Conservation (phyloP, 2,329 filamentous ascomycete genomes). For the Neurospora sp. region DNA sequence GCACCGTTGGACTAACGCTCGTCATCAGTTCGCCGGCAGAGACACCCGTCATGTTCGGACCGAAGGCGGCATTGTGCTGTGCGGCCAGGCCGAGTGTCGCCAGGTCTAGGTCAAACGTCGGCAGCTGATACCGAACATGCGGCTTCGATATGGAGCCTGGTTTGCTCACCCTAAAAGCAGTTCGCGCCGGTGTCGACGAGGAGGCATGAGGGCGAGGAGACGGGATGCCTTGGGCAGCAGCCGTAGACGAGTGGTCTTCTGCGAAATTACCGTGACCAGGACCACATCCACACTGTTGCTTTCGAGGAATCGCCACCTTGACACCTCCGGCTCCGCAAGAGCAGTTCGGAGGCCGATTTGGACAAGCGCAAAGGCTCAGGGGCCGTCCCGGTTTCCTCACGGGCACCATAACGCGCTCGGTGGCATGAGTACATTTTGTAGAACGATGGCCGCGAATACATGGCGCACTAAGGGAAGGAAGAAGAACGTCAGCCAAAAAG, state of each 20-base stretch:
- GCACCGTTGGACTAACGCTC: background rate
- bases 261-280: conserved; percentile 16
- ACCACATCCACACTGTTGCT: conserved; percentile 44
- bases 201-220: conserved; percentile 17
- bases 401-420: conserved; percentile 58
- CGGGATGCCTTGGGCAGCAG: background rate
- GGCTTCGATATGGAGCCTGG: conserved; percentile 25
- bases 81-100: conserved; percentile 40
- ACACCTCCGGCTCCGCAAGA: conserved; percentile 53
- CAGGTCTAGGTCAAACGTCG: conserved; percentile 37
- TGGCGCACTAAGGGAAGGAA: conserved; percentile 44
- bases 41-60: conserved; percentile 16
- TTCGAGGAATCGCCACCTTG: conserved; percentile 54
- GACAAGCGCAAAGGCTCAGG: conserved; percentile 59
- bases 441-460: conserved; percentile 70
- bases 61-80: conserved; percentile 16
- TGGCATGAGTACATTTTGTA: conserved; percentile 61
- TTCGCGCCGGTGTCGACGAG: conserved; percentile 25
- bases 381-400: conserved; percentile 65
- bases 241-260: conserved; percentile 12
- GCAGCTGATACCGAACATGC: conserved; percentile 32
- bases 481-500: conserved; percentile 11
- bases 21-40: conserved; percentile 9
- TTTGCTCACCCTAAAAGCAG: conserved; percentile 38
- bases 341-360: conserved; percentile 36